These are phyloP conservation scores for Xylaria sp. DNA, from an alignment of 2,329 filamentous ascomycete species.

Conservation along the genomic window DNA sequence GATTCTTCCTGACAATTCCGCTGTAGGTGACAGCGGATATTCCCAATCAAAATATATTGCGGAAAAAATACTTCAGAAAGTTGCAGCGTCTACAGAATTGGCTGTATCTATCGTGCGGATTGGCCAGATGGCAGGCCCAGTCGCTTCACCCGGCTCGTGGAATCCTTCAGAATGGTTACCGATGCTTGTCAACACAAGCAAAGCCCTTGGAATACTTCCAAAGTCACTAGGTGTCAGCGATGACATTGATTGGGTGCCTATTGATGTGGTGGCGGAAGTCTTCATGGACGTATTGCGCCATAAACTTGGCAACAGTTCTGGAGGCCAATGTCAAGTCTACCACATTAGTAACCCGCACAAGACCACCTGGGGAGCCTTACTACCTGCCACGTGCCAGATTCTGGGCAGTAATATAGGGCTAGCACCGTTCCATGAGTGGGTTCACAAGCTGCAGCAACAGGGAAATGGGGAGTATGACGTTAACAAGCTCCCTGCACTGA, in stretches of 20 bases:
- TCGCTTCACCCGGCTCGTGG: slow-evolving; percentile 31
- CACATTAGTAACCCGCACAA: slow-evolving; percentile 14
- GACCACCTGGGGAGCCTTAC: slow-evolving; percentile 15
- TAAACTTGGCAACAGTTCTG: slow-evolving; percentile 1
- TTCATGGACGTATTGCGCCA: slow-evolving; percentile 14
- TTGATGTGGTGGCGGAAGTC: slow-evolving; percentile 29
- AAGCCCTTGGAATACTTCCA: slow-evolving; percentile 15
- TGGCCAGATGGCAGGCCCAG: slow-evolving; percentile 41
- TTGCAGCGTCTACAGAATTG: slow-evolving; percentile 16
- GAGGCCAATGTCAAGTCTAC: slow-evolving; percentile 10
- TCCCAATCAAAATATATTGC: slow-evolving; percentile 37
- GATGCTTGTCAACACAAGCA: slow-evolving; percentile 35
- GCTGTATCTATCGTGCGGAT: slow-evolving; percentile 34
- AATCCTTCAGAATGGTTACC: slow-evolving; percentile 42
- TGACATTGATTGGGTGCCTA: slow-evolving; percentile 41
- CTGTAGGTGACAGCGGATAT: slow-evolving; percentile 32
- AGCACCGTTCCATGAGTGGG: slow-evolving; percentile 18
- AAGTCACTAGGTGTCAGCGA: slow-evolving; percentile 22
- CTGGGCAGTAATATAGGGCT: slow-evolving; percentile 1
- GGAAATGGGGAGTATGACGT: background rate
- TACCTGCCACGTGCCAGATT: slow-evolving; percentile 7
- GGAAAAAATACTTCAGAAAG: slow-evolving; percentile 35
- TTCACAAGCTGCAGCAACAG: slow-evolving; percentile 5
- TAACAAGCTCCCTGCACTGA: slow-evolving; percentile 13
- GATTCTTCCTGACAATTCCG: slow-evolving; percentile 15